Evolutionary conservation across 768 basidiomycete species (phyloP).

Genomic region (Lentinula boryana): DNA sequence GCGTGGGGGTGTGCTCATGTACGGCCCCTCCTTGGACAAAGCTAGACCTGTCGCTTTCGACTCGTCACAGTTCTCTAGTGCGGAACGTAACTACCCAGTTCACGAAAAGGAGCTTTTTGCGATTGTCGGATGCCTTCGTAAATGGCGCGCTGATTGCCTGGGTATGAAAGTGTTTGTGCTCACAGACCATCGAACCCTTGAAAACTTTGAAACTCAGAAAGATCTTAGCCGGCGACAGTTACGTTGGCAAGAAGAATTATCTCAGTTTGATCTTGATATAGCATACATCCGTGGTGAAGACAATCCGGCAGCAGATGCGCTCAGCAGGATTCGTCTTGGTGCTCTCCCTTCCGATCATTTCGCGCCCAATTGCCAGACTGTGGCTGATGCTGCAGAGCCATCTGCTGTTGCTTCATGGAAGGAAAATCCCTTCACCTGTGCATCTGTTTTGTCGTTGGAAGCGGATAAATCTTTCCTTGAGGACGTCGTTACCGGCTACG

Average conservation of each 20-base stretch:
- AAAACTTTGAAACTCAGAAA: slow-evolving; percentile 19
- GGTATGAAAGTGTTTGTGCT: too few relatives aligned
- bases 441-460: too few relatives aligned
- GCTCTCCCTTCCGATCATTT: slow-evolving; percentile 3
- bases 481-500: too few relatives aligned
- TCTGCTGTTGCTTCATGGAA: slow-evolving; percentile 24
- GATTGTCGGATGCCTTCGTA: too few relatives aligned
- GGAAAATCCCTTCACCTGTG: too few relatives aligned
- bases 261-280: slow-evolving; percentile 24
- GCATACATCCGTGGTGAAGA: too few relatives aligned
- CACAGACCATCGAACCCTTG: slow-evolving; percentile 25
- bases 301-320: too few relatives aligned
- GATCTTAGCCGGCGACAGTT: slow-evolving; percentile 20
- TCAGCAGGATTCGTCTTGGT: too few relatives aligned
- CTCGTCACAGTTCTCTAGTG: slow-evolving; percentile 16
- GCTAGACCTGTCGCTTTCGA: slow-evolving; percentile 24
- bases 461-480: too few relatives aligned
- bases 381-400: slow-evolving; percentile 17
- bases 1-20: slow-evolving; percentile 20
- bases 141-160: too few relatives aligned
- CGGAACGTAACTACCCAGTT: slow-evolving; percentile 2
- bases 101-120: too few relatives aligned
- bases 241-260: slow-evolving; percentile 21
- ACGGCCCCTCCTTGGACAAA: slow-evolving; percentile 16
- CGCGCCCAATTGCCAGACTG: too few relatives aligned